Evolutionary conservation across 164 flowering plant genomes (phyloP), one percentile per base, ranked within the genome.

Genomic region (Dillenia suffruticosa): DNA sequence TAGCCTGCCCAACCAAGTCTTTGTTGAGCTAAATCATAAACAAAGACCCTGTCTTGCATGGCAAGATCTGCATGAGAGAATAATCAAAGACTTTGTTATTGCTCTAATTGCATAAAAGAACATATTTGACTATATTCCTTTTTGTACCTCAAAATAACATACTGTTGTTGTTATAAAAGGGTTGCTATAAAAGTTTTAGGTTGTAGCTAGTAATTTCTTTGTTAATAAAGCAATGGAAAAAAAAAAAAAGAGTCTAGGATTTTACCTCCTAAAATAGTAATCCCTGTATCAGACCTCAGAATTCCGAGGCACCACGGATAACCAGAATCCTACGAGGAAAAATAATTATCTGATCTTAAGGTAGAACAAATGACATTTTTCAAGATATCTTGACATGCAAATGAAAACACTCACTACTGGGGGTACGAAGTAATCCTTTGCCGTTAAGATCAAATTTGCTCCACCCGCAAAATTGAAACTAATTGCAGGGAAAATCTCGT

Each of bases 231-330:
- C 1, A 24, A 24, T 3, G 3, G 3, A 24, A 24, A 1, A 1
- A 24, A 24, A 24, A 58, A 43, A 46, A 11, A 61, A 50, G 12
- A n/a, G 56, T 52, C 9, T 51, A 49, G 44, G 9, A 13, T 4
- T 59, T 54, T 73, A 91, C 99, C 99, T 86, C 99, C 99, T 76
- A 94, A 80, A 68, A 91, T 89, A 61, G 99, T 86, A 43, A 85
- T 61, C 45, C 74, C 84, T 72, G 79, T 86, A 60, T 88, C 90
- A 62, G 74, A 72, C 66, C 79, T 84, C 74, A 82, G 93, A 74
- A 92, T 86, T 65, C 97, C 99, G 54, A 94, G 76, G 78, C 99
- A 94, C 97, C 97, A 89, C n/a, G 76, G 68, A 9, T 76, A 72
- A 56, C 78, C 81, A 63, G 79, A 83, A 63, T 76, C 84, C 99